Evolutionary conservation across 306 rosid species (phyloP), one percentile per base, ranked within the genome.

Genomic region (Dicorynia guianensis): DNA sequence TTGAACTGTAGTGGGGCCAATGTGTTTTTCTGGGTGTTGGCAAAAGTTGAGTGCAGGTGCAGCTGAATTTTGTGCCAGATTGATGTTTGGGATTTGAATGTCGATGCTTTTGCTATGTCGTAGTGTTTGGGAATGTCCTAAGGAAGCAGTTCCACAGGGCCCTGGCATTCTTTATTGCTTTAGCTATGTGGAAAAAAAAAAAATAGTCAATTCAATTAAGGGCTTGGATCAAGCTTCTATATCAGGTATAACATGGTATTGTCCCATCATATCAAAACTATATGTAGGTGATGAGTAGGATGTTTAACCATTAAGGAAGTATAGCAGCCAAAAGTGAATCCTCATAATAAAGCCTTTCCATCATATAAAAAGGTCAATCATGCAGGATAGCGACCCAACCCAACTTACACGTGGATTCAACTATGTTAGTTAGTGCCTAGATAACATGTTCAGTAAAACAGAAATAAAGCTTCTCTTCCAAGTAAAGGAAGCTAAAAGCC

Each of bases 301-400:
- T 73, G 85, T 74, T 84, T 84, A 84, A 74, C 67, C 85, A 63
- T 55, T 77, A 84, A 84, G 88, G 70, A 81, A 81, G 67, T 54
- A 7, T 30, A 46, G 76, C 38, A 40, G 48, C 54, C 19, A 17
- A 80, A 76, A 76, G 77, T 55, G 63, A 36, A 25, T 14, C 11
- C 43, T 43, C 8, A 8, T 0, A 19, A 34, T 47, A 43, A 69
- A 55, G 18, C 44, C 5, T 50, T 43, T 72, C 67, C 66, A 44
- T 73, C 13, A 3, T 47, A 8, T 1, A 35, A 62, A 72, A 33
- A 11, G 75, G 25, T 83, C 87, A 75, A 56, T 63, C 50, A 79
- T 50, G 52, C 60, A 44, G 58, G 66, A 61, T 59, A 33, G 59
- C 56, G 75, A 48, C 12, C 52, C 54, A 33, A 17, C 30, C 13